Conservation (phyloP, 75 land plant genomes). For the Ceratopteris richardii region DNA sequence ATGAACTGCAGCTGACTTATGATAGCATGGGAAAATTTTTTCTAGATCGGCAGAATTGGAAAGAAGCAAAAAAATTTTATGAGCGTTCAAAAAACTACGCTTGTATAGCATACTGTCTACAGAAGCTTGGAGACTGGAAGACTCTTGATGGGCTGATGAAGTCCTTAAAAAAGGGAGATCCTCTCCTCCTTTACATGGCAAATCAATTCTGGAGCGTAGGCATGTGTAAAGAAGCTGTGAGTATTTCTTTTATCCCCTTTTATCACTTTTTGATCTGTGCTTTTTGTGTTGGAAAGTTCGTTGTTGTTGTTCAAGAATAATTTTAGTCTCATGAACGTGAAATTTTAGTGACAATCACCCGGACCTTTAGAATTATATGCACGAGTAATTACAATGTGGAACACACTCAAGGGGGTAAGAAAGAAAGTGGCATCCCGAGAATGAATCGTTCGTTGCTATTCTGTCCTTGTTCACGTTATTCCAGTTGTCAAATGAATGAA, state of each 20-base stretch:
- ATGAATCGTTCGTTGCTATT: too few relatives aligned
- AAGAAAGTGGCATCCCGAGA: too few relatives aligned
- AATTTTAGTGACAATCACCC: too few relatives aligned
- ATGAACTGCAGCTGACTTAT: constrained; percentile 27
- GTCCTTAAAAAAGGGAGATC: constrained; percentile 17
- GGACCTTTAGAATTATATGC: too few relatives aligned
- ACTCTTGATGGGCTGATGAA: constrained; percentile 15
- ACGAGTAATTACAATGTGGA: too few relatives aligned
- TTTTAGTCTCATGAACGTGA: too few relatives aligned
- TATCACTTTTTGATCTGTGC: not conserved
- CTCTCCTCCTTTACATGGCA: constrained; percentile 24
- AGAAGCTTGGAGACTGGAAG: constrained; percentile 25
- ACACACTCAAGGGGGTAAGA: too few relatives aligned
- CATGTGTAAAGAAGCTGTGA: constrained; percentile 31
- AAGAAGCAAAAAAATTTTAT: constrained; percentile 21
- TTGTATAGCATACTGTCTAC: constrained; percentile 23
- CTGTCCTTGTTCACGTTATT: too few relatives aligned
- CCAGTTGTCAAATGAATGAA: too few relatives aligned
- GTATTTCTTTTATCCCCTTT: not conserved
- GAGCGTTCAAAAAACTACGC: constrained; percentile 27
- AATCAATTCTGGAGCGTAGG: constrained; percentile 27
- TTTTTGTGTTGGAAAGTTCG: too few relatives aligned
- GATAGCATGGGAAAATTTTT: constrained; percentile 32
- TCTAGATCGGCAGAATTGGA: constrained; percentile 28
- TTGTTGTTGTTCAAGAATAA: too few relatives aligned